Evolutionary conservation across 352 stramenopile genomes (phyloP).

Genomic region (Globisporangium abappressorium): DNA sequence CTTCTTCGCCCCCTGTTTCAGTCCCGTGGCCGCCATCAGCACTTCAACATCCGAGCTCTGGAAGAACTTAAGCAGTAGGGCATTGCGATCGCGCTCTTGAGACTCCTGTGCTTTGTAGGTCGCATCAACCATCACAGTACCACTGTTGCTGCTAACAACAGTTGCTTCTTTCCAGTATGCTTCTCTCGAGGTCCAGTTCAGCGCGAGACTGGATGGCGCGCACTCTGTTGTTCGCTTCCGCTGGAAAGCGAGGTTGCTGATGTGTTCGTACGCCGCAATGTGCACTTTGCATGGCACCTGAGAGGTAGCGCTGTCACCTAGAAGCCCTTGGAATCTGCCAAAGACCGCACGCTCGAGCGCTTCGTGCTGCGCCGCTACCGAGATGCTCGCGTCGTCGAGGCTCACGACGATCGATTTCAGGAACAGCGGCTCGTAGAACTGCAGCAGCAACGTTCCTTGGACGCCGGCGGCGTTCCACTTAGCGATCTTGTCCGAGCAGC

Average conservation of each 20-base stretch:
- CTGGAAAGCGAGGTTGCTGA: slow-evolving; percentile 9
- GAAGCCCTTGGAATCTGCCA: slow-evolving; percentile 20
- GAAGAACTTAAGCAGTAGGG: slow-evolving; percentile 34
- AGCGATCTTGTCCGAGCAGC: slow-evolving; percentile 92
- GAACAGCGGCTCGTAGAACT: slow-evolving; percentile 60
- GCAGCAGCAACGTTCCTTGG: slow-evolving; percentile 70
- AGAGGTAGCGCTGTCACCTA: background rate
- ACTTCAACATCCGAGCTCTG: slow-evolving; percentile 44
- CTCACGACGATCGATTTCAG: slow-evolving; percentile 50
- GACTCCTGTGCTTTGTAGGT: background rate
- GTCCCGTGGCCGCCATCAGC: slow-evolving; percentile 50
- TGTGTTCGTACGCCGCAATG: slow-evolving; percentile 4
- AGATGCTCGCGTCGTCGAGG: slow-evolving; percentile 34
- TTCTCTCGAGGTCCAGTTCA: slow-evolving; percentile 56
- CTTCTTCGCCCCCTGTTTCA: slow-evolving; percentile 78
- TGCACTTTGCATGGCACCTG: background rate
- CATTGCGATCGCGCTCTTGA: background rate
- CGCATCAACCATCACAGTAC: background rate
- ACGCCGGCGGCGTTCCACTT: slow-evolving; percentile 84
- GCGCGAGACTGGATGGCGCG: slow-evolving; percentile 39
- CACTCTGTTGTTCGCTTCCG: slow-evolving; percentile 12
- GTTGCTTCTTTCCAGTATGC: slow-evolving; percentile 27
- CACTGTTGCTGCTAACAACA: no score
- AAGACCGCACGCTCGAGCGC: slow-evolving; percentile 50
- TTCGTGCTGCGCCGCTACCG: slow-evolving; percentile 32